These are phyloP conservation scores for Pholiota conissans DNA, from an alignment of 768 basidiomycete genomes.

Conservation along the genomic window DNA sequence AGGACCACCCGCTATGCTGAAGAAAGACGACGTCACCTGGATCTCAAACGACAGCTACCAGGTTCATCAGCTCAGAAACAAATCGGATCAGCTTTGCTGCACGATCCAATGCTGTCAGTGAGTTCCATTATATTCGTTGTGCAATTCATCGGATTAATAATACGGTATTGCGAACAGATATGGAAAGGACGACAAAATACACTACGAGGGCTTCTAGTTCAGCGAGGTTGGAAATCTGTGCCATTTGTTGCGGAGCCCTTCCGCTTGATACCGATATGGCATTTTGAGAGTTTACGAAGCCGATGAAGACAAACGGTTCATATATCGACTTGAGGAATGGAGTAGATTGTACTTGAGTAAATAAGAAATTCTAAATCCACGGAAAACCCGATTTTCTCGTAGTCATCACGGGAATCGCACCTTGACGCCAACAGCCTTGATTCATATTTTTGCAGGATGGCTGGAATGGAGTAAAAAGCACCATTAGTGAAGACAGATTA, in stretches of 20 bases:
- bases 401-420: conserved; percentile 12
- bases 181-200: background rate
- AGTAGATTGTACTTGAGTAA: too few species aligned
- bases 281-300: background rate
- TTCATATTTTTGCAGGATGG: conserved; percentile 64
- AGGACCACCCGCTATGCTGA: too few species aligned
- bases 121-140: background rate
- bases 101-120: background rate
- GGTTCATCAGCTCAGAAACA: background rate
- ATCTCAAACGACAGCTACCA: background rate
- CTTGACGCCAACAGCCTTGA: conserved; percentile 61
- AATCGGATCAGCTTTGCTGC: background rate
- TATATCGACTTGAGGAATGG: too few species aligned
- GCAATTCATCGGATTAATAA: background rate
- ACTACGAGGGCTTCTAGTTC: background rate
- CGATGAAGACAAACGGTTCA: too few species aligned
- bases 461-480: conserved; percentile 1
- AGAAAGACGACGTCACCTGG: background rate
- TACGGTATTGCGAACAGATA: background rate
- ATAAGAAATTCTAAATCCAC: too few species aligned
- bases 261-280: background rate
- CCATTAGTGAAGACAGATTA: conserved; percentile 16
- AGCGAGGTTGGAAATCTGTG: background rate
- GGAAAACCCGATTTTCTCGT: too few species aligned
- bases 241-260: background rate